A percentile compares a stretch with the other conserved stretches of the same genome.
Evolutionary conservation across 306 rosid genomes (phyloP).

Genomic region (Echinosophora koreensis): DNA sequence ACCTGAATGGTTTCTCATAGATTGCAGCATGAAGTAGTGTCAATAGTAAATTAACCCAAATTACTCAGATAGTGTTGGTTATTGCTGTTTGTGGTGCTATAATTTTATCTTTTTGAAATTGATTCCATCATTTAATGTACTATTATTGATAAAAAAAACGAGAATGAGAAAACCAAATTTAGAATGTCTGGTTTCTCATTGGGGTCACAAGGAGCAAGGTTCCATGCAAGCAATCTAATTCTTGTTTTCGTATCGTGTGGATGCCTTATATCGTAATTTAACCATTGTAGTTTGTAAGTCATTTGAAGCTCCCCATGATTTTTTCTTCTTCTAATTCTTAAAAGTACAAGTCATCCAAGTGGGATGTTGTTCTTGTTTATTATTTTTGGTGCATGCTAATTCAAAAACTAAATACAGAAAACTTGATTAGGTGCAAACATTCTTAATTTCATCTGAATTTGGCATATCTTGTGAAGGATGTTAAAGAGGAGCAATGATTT

Average conservation of each 20-base stretch:
- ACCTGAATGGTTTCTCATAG: conserved; percentile 25
- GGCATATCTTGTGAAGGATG: conserved; percentile 32
- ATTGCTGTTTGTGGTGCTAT: conserved; percentile 28
- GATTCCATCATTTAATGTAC: background rate
- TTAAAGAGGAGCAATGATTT: conserved; percentile 28
- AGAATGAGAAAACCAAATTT: background rate
- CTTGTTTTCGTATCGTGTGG: too few relatives aligned
- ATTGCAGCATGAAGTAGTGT: background rate
- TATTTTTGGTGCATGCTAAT: conserved; percentile 18
- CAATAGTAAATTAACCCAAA: background rate
- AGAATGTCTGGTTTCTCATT: conserved; percentile 30
- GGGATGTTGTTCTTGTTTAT: conserved; percentile 13
- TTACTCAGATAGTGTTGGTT: conserved; percentile 3
- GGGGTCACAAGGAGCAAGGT: conserved; percentile 7
- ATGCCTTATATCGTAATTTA: too few relatives aligned
- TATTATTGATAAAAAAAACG: background rate
- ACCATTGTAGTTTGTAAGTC: conserved; percentile 5
- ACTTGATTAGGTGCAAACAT: conserved; percentile 19
- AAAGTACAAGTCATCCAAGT: conserved; percentile 8
- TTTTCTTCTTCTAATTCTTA: background rate
- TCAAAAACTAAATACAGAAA: conserved; percentile 18
- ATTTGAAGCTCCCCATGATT: conserved; percentile 32
- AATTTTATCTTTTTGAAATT: background rate
- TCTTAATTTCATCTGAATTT: conserved; percentile 29
- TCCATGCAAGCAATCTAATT: too few relatives aligned